These are phyloP conservation scores for Polyporus tsugae DNA, from an alignment of 1,284 basidiomycete species.

Conservation along the genomic window DNA sequence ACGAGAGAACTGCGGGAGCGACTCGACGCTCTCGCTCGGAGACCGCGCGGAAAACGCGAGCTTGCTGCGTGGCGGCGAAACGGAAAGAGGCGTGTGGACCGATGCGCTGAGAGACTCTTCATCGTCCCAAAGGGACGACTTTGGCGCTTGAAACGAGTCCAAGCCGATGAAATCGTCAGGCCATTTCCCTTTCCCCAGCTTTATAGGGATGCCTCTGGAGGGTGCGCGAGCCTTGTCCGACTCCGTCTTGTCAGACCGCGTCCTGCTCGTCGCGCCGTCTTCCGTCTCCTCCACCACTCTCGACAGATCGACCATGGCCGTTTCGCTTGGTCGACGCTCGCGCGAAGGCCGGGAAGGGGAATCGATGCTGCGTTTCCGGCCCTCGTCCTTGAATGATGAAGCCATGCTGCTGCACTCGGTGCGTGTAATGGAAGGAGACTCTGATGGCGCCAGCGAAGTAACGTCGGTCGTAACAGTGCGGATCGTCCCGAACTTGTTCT, in stretches of 20 bases:
- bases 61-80: constrained; percentile 64
- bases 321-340: constrained; percentile 71
- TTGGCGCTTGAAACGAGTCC: constrained; percentile 56
- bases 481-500: constrained; percentile 76
- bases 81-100: constrained; percentile 50
- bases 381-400: constrained; percentile 52
- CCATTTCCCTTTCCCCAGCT: constrained; percentile 82
- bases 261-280: constrained; percentile 57
- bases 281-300: constrained; percentile 78
- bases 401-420: constrained; percentile 67
- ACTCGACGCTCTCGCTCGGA: constrained; percentile 56
- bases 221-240: constrained; percentile 37
- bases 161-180: constrained; percentile 74
- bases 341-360: constrained; percentile 43
- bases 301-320: constrained; percentile 63
- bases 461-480: constrained; percentile 80
- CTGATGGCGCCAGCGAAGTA: constrained; percentile 62
- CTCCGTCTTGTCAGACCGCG: constrained; percentile 35
- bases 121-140: constrained; percentile 35
- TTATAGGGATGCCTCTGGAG: constrained; percentile 47
- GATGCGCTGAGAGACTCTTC: constrained; percentile 25
- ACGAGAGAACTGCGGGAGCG: constrained; percentile 54
- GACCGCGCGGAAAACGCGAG: constrained; percentile 57
- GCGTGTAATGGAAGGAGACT: constrained; percentile 66
- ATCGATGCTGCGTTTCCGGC: constrained; percentile 48